These are phyloP conservation scores for Starmerella floris DNA, from an alignment of 805 yeast genomes.

Conservation along the genomic window DNA sequence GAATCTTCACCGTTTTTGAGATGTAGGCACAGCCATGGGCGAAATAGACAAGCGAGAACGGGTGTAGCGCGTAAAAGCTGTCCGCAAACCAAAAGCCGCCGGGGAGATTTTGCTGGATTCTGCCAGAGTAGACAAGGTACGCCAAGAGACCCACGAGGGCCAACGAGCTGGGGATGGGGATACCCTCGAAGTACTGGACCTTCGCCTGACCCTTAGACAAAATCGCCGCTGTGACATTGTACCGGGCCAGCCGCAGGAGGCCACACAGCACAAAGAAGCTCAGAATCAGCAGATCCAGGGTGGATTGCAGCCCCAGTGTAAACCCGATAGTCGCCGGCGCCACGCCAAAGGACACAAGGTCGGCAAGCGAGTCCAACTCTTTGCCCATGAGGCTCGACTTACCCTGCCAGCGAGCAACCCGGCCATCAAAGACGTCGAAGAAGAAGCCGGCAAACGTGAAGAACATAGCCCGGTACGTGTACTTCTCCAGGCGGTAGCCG, in stretches of 20 bases:
- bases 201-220: constrained; percentile 90
- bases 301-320: constrained; percentile 76
- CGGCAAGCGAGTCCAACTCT: constrained; percentile 93
- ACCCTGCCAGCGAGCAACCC: constrained; percentile 88
- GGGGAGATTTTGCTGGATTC: constrained; percentile 40
- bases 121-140: constrained; percentile 41
- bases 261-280: constrained; percentile 87
- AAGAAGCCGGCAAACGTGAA: constrained; percentile 84
- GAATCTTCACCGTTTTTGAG: constrained; percentile 78
- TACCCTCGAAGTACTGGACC: constrained; percentile 72
- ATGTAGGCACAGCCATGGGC: constrained; percentile 84
- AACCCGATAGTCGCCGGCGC: constrained; percentile 92
- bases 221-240: constrained; percentile 84
- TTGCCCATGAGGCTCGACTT: constrained; percentile 92
- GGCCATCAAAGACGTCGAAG: constrained; percentile 92
- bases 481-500: constrained; percentile 44
- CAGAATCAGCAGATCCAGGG: constrained; percentile 62
- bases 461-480: constrained; percentile 70
- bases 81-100: constrained; percentile 48
- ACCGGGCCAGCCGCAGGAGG: constrained; percentile 82
- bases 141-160: constrained; percentile 64
- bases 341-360: constrained; percentile 84
- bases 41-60: constrained; percentile 47
- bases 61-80: constrained; percentile 59
- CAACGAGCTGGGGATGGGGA: constrained; percentile 86